phyloP scores from a whole-genome alignment of 164 flowering plant genomes.

The Berberis thunbergii region DNA sequence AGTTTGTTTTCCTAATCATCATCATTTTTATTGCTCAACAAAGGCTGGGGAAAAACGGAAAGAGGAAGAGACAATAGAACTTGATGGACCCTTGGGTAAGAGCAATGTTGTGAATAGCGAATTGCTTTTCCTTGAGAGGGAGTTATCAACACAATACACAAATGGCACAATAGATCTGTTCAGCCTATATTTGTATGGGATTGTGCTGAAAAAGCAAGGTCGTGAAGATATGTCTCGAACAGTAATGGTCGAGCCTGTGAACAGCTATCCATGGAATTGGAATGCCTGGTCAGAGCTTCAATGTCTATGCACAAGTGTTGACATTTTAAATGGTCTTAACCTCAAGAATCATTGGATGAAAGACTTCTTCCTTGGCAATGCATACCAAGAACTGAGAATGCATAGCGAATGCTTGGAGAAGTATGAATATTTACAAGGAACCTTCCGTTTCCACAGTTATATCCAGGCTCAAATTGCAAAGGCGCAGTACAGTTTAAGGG shows the following conservation, averaged over 20 bases:
- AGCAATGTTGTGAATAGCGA: conserved; percentile 68
- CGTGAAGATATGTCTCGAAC: conserved; percentile 74
- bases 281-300: conserved; percentile 94
- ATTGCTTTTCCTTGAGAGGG: conserved; percentile 66
- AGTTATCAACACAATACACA: conserved; percentile 53
- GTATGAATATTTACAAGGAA: conserved; percentile 64
- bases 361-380: conserved; percentile 82
- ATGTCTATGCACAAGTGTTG: conserved; percentile 66
- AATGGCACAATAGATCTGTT: conserved; percentile 81
- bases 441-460: conserved; percentile 67
- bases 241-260: conserved; percentile 83
- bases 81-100: conserved; percentile 85
- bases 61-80: conserved; percentile 92
- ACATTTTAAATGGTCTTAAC: conserved; percentile 53
- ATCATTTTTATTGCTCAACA: conserved; percentile 11
- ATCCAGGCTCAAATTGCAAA: conserved; percentile 91
- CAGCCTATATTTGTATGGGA: conserved; percentile 74
- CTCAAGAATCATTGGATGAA: conserved; percentile 97
- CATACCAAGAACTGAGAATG: conserved; percentile 89
- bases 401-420: conserved; percentile 63
- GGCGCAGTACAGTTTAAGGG: conserved; percentile 75
- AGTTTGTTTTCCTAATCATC: neutral
- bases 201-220: conserved; percentile 83
- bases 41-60: conserved; percentile 98
- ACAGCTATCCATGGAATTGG: conserved; percentile 98